Percentiles rank a stretch among this genome's conserved stretches.
Evolutionary conservation across 805 yeast species (phyloP).

Genomic region (Candida patagonica): DNA sequence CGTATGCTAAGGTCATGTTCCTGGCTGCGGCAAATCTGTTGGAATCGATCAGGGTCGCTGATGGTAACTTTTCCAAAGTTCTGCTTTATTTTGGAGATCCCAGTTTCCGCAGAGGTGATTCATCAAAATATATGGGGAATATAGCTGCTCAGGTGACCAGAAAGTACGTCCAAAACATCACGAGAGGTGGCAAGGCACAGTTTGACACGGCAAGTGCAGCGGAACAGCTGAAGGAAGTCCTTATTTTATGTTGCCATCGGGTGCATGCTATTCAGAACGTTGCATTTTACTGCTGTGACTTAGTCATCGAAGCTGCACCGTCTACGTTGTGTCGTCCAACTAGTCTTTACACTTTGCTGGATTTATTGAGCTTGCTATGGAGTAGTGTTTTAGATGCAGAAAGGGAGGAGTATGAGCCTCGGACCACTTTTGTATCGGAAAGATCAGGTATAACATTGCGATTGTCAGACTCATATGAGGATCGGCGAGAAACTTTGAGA

Average conservation of each 20-base stretch:
- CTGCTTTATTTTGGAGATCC: conserved; percentile 82
- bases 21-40: conserved; percentile 71
- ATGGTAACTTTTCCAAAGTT: conserved; percentile 75
- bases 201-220: conserved; percentile 55
- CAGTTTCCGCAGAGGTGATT: conserved; percentile 56
- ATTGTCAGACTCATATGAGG: conserved; percentile 64
- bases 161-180: conserved; percentile 45
- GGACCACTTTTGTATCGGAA: conserved; percentile 47
- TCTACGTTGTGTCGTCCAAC: conserved; percentile 66
- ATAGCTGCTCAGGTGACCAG: conserved; percentile 52
- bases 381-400: conserved; percentile 79
- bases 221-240: conserved; percentile 55
- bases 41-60: conserved; percentile 62
- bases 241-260: conserved; percentile 71
- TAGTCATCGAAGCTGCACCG: conserved; percentile 58
- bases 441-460: conserved; percentile 41
- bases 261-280: conserved; percentile 63
- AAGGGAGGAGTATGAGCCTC: conserved; percentile 75
- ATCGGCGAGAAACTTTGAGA: conserved; percentile 63
- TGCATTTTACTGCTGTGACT: conserved; percentile 69
- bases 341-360: conserved; percentile 71
- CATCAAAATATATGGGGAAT: conserved; percentile 57
- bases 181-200: conserved; percentile 42
- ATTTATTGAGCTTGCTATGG: conserved; percentile 66
- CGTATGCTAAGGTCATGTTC: conserved; percentile 78